Conservation (phyloP, 73 alveolate genomes). For the Blepharisma japonicum region DNA sequence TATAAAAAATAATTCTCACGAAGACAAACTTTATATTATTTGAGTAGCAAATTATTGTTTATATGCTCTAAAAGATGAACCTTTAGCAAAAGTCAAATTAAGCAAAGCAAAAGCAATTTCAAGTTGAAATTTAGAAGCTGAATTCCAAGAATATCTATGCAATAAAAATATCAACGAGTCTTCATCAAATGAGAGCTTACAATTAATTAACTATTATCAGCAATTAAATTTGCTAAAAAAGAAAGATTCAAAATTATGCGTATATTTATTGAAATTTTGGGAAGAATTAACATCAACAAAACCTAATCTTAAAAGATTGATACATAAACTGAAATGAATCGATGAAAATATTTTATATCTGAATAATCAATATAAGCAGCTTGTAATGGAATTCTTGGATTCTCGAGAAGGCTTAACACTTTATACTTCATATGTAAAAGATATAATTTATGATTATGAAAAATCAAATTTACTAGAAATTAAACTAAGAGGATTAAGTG, state of each 20-base stretch:
- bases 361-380: background rate
- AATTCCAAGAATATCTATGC: background rate
- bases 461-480: background rate
- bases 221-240: background rate
- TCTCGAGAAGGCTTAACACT: background rate
- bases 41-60: background rate
- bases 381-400: background rate
- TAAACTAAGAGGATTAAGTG: background rate
- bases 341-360: background rate
- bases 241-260: background rate
- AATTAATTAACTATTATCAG: background rate
- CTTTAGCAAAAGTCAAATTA: conserved; percentile 1
- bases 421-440: background rate
- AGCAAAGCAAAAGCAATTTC: background rate
- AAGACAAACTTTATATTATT: background rate
- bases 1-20: background rate
- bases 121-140: background rate
- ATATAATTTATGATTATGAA: background rate
- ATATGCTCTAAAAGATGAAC: background rate
- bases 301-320: background rate
- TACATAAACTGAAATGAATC: background rate
- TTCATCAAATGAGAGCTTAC: background rate
- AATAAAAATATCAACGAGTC: background rate
- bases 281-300: background rate
- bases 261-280: background rate